Evolutionary conservation across 139 green algal genomes (phyloP).

Genomic region (Micractinium sp.): DNA sequence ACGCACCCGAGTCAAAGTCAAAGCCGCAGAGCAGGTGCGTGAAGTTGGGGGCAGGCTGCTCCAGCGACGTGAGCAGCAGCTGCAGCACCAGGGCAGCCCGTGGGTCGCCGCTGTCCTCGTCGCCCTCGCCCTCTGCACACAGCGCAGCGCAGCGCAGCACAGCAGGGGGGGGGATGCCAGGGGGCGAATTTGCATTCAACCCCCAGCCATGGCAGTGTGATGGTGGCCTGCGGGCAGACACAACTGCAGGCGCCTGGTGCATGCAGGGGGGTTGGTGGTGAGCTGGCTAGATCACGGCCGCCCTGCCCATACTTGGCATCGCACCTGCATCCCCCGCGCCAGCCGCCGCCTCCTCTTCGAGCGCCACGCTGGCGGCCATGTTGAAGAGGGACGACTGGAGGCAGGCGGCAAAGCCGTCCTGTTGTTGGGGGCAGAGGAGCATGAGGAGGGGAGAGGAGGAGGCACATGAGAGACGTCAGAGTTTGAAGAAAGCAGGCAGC

Average conservation of each 20-base stretch:
- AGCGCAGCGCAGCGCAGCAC: too few relatives aligned
- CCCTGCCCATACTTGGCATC: background rate
- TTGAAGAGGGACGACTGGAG: conserved; percentile 36
- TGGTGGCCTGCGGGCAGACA: too few relatives aligned
- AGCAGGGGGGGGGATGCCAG: too few relatives aligned
- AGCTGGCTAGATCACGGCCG: background rate
- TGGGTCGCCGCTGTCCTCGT: conserved; percentile 22
- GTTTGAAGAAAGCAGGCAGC: background rate
- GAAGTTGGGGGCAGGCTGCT: conserved; percentile 61
- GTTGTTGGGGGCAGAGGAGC: background rate
- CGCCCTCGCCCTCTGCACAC: conserved; percentile 42
- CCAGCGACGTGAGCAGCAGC: conserved; percentile 50
- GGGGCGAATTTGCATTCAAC: background rate
- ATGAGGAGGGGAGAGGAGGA: conserved; percentile 34
- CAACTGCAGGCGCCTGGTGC: background rate
- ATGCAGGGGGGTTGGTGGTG: background rate
- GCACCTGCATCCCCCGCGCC: background rate
- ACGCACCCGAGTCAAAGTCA: conserved; percentile 54
- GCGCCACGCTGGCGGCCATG: background rate
- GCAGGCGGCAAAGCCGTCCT: conserved; percentile 49
- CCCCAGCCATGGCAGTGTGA: too few relatives aligned
- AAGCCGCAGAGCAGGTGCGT: conserved; percentile 85
- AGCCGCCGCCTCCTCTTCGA: background rate
- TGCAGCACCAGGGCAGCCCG: conserved; percentile 46
- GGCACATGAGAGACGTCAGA: background rate